These are phyloP conservation scores for Termitomyces sp. DNA, from an alignment of 768 basidiomycete genomes.

Conservation along the genomic window DNA sequence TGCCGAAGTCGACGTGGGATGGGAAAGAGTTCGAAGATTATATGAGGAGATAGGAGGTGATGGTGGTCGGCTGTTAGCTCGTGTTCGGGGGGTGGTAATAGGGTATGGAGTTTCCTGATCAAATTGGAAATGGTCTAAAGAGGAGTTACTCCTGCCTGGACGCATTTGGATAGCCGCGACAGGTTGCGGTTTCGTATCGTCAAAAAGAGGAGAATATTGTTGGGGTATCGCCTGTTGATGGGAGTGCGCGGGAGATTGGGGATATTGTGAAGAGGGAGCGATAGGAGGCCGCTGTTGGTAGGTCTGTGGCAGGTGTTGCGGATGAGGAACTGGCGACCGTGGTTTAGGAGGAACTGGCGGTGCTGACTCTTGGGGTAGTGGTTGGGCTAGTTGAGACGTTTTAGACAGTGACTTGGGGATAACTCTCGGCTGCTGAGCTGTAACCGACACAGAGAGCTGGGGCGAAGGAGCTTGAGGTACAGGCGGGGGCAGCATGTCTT, in stretches of 20 bases:
- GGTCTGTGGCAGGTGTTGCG: not conserved
- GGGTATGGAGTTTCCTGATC: conserved; percentile 75
- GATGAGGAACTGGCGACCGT: conserved; percentile 3
- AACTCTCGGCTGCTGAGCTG: not conserved
- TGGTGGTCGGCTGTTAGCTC: conserved; percentile 17
- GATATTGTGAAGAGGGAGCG: not conserved
- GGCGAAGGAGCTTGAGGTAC: conserved; percentile 8
- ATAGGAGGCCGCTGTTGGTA: conserved; percentile 1
- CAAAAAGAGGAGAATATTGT: conserved; percentile 10
- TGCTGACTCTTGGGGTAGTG: not conserved
- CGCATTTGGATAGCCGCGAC: conserved; percentile 37
- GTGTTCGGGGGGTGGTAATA: conserved; percentile 27
- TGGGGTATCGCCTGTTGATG: conserved; percentile 3
- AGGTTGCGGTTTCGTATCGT: conserved; percentile 22
- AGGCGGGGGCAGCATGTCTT: conserved; percentile 16
- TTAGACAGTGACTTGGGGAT: not conserved
- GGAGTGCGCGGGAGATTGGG: not conserved
- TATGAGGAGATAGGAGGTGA: conserved; percentile 28
- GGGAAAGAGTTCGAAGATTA: conserved; percentile 6
- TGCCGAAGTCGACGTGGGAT: conserved; percentile 12
- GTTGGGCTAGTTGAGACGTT: not conserved
- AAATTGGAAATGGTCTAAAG: conserved; percentile 50
- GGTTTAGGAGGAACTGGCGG: not conserved
- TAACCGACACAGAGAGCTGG: conserved; percentile 14
- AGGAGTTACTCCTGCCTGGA: conserved; percentile 23